phyloP scores from a whole-genome alignment of 2,329 filamentous ascomycete genomes.

The Westerdykella sp. region DNA sequence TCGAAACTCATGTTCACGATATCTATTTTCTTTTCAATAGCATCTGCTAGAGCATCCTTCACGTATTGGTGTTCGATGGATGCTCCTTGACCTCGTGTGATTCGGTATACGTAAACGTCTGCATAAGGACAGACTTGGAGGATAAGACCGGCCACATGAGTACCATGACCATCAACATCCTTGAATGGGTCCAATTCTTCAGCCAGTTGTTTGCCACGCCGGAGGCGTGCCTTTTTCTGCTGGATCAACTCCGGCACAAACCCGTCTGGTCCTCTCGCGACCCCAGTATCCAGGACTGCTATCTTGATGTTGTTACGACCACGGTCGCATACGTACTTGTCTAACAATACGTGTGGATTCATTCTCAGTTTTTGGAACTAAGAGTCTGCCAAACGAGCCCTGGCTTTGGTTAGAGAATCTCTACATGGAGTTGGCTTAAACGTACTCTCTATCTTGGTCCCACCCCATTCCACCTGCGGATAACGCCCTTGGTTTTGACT shows the following conservation, averaged over 20 bases:
- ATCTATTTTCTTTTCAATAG: slow-evolving; percentile 9
- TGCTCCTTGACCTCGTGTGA: not conserved
- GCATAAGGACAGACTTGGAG: slow-evolving; percentile 10
- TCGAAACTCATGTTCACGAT: slow-evolving; percentile 12
- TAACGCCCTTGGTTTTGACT: no score
- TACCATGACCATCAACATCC: slow-evolving; percentile 9
- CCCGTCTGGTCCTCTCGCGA: not conserved
- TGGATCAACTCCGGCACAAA: not conserved
- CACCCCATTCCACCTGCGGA: no score
- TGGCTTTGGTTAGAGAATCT: not conserved
- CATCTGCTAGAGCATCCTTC: slow-evolving; percentile 7
- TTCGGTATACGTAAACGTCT: slow-evolving; percentile 8
- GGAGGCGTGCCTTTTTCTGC: not conserved
- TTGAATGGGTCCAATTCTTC: not conserved
- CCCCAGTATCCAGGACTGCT: slow-evolving; percentile 5
- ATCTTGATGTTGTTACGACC: slow-evolving; percentile 1
- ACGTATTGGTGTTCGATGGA: slow-evolving; percentile 2
- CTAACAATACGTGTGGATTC: not conserved
- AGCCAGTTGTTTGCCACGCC: slow-evolving; percentile 1
- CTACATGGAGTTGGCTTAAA: no score
- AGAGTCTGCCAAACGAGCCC: not conserved
- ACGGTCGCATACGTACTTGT: slow-evolving; percentile 1
- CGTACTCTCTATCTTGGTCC: no score
- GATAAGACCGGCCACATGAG: slow-evolving; percentile 7
- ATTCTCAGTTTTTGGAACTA: slow-evolving; percentile 2